phyloP scores from a whole-genome alignment of 1,284 basidiomycete species.

The Leccinum solheimii region DNA sequence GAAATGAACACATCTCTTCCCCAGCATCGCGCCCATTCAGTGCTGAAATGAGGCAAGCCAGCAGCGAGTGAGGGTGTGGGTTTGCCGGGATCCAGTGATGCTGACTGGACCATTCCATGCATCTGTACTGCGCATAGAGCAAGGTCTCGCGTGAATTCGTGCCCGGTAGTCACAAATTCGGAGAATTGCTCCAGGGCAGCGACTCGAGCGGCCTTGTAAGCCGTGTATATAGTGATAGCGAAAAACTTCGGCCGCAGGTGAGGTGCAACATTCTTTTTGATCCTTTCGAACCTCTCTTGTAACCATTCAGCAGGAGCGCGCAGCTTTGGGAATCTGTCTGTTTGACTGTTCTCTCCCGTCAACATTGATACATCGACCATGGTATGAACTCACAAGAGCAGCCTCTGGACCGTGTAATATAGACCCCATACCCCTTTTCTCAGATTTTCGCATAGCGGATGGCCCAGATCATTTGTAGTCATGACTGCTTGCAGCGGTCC shows the following conservation, averaged over 20 bases:
- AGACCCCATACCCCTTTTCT: constrained; percentile 87
- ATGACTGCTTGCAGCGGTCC: constrained; percentile 80
- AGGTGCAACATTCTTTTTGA: constrained; percentile 73
- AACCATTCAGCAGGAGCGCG: constrained; percentile 77
- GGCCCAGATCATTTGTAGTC: constrained; percentile 87
- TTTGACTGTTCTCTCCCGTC: constrained; percentile 53
- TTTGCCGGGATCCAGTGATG: constrained; percentile 75
- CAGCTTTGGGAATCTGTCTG: constrained; percentile 65
- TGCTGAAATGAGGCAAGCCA: constrained; percentile 90
- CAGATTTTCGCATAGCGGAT: constrained; percentile 84
- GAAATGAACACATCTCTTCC: constrained; percentile 97
- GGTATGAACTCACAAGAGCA: constrained; percentile 61
- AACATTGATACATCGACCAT: neutral
- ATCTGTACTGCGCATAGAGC: constrained; percentile 89
- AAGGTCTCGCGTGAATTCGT: constrained; percentile 87
- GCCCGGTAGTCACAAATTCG: constrained; percentile 81
- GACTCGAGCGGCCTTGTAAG: constrained; percentile 85
- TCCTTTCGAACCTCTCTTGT: constrained; percentile 76
- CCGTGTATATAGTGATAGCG: constrained; percentile 83
- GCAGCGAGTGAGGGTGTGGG: constrained; percentile 84
- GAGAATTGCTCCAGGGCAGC: constrained; percentile 84
- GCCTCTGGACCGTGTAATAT: constrained; percentile 76
- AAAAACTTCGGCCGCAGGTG: constrained; percentile 95
- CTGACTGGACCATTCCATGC: constrained; percentile 86
- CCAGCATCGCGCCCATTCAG: constrained; percentile 94